Conservation (phyloP, 495 filamentous ascomycete species). For the Podospora pseudocomata region DNA sequence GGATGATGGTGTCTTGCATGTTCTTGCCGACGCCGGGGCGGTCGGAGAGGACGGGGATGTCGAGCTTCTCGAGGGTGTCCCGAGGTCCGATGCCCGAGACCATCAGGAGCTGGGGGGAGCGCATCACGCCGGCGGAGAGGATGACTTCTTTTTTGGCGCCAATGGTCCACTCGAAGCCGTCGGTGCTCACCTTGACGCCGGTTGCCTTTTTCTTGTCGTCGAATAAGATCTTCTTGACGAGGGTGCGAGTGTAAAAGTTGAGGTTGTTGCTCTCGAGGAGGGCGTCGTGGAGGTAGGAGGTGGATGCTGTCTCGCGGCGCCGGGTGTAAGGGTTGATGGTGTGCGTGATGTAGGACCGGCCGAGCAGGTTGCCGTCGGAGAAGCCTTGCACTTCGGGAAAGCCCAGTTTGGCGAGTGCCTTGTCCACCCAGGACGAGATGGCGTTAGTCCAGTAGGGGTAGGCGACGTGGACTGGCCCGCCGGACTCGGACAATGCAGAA, state of each 20-base stretch:
- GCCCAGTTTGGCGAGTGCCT: conserved; percentile 35
- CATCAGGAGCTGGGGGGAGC: conserved; percentile 51
- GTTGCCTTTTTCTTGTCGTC: conserved; percentile 8
- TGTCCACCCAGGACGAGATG: conserved; percentile 34
- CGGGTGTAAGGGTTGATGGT: not conserved
- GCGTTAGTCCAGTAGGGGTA: conserved; percentile 26
- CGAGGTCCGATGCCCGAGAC: conserved; percentile 38
- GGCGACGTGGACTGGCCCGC: conserved; percentile 23
- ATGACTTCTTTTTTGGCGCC: conserved; percentile 43
- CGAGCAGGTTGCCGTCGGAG: conserved; percentile 35
- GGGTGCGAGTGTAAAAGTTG: not conserved
- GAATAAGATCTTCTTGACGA: conserved; percentile 9
- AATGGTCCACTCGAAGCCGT: not conserved
- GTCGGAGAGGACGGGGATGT: conserved; percentile 44
- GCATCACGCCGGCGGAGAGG: conserved; percentile 47
- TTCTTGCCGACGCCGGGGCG: conserved; percentile 50
- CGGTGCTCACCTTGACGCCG: conserved; percentile 1
- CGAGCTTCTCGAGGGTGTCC: conserved; percentile 24
- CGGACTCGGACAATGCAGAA: conserved; percentile 20
- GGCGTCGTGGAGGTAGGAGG: not conserved
- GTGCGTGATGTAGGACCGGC: conserved; percentile 13
- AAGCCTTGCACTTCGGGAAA: conserved; percentile 32
- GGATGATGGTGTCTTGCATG: conserved; percentile 9
- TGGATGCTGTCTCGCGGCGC: not conserved
- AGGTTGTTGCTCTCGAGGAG: not conserved